These are phyloP conservation scores for Helichrysum umbraculigerum DNA, from an alignment of 129 eudicot species.

Conservation along the genomic window DNA sequence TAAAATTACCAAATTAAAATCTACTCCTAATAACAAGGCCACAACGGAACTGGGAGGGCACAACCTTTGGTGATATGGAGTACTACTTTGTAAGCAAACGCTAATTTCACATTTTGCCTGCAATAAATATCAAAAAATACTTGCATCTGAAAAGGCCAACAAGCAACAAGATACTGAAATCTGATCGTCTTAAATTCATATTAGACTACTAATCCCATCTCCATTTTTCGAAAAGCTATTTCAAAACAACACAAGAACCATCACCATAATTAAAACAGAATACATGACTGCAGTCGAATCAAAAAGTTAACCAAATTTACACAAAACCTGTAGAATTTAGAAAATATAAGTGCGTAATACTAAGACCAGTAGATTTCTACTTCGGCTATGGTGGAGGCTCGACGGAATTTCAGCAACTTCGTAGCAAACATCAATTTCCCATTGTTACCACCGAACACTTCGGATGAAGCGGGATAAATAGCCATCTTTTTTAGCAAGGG, in stretches of 20 bases:
- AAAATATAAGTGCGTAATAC: neutral
- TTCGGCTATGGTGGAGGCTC: constrained; percentile 13
- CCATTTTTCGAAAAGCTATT: neutral
- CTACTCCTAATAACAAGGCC: no score
- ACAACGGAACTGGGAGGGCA: no score
- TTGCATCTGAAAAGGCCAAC: no score
- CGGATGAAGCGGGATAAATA: neutral
- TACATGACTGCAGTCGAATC: no score
- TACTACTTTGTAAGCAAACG: no score
- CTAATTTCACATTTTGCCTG: no score
- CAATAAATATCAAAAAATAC: no score
- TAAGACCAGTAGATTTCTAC: neutral
- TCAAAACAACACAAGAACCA: no score
- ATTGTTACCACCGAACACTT: neutral
- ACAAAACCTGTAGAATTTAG: neutral
- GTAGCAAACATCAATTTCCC: constrained; percentile 13
- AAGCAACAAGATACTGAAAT: no score
- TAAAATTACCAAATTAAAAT: no score
- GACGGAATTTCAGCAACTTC: constrained; percentile 6
- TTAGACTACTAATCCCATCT: neutral
- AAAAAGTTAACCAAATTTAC: neutral
- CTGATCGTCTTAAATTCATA: neutral
- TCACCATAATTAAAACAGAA: neutral
- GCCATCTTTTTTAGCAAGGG: constrained; percentile 5
- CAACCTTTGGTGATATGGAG: no score